A percentile compares a stretch with the other conserved stretches of the same genome.
Evolutionary conservation across 768 basidiomycete genomes (phyloP).

Genomic region (Crucibulum laeve): DNA sequence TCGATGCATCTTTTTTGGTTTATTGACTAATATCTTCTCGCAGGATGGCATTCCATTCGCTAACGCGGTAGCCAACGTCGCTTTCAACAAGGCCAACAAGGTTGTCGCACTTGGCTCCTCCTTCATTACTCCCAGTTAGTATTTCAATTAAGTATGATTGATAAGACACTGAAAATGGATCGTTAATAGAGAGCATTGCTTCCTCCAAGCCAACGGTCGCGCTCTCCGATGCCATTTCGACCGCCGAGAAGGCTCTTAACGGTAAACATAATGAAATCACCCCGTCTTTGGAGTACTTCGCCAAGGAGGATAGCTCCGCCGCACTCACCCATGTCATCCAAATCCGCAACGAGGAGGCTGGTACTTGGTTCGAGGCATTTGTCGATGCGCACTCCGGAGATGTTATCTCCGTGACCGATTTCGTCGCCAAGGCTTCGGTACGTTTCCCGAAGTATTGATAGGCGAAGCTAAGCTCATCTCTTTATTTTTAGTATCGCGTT

Average conservation of each 20-base stretch:
- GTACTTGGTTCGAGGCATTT: constrained; percentile 53
- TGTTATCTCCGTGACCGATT: constrained; percentile 44
- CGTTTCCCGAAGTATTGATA: too few relatives aligned
- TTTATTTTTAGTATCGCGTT: constrained; percentile 44
- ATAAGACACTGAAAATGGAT: background rate
- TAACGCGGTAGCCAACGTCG: constrained; percentile 31
- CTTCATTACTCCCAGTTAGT: constrained; percentile 20
- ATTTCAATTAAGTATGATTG: too few relatives aligned
- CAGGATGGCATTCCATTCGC: constrained; percentile 27
- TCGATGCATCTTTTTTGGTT: background rate
- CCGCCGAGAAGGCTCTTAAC: constrained; percentile 22
- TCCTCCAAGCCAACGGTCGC: constrained; percentile 26
- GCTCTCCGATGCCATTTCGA: constrained; percentile 22
- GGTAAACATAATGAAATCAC: constrained; percentile 34
- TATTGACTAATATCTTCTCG: background rate
- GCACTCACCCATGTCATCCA: constrained; percentile 32
- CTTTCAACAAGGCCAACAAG: constrained; percentile 18
- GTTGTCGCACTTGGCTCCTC: constrained; percentile 27
- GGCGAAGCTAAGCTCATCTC: too few relatives aligned
- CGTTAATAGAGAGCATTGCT: constrained; percentile 13
- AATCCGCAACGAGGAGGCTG: constrained; percentile 18
- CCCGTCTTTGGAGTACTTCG: constrained; percentile 33
- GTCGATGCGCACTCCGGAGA: constrained; percentile 47
- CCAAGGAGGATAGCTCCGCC: constrained; percentile 25
- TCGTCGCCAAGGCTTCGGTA: constrained; percentile 38